Conservation (phyloP, 768 basidiomycete genomes). For the Hirschioporus abietinus region DNA sequence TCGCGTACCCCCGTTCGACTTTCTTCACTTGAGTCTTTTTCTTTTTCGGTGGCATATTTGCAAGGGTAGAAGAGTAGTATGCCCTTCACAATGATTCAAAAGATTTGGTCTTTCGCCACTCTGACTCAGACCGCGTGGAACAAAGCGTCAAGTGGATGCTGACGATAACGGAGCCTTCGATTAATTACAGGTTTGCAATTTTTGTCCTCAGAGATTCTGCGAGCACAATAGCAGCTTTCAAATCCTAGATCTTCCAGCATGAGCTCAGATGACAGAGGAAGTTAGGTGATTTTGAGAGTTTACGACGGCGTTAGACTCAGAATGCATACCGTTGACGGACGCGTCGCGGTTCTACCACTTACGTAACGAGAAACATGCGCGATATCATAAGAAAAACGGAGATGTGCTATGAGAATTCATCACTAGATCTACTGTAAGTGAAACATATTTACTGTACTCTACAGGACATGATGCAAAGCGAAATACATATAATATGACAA, state of each 20-base stretch:
- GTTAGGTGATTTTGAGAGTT: too few relatives aligned
- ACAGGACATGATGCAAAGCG: conserved; percentile 4
- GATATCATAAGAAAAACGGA: not conserved
- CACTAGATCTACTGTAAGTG: not conserved
- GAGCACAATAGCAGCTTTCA: not conserved
- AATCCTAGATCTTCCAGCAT: not conserved
- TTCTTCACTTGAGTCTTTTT: conserved; percentile 80
- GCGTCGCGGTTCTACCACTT: too few relatives aligned
- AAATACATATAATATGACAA: conserved; percentile 16
- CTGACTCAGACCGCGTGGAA: not conserved
- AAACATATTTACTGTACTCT: conserved; percentile 2
- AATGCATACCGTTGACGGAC: too few relatives aligned
- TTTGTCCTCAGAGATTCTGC: not conserved
- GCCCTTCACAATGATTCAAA: not conserved
- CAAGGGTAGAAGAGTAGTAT: not conserved
- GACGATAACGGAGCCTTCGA: not conserved
- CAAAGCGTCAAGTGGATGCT: not conserved
- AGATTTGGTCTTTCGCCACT: not conserved
- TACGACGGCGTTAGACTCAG: too few relatives aligned
- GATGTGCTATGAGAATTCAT: not conserved
- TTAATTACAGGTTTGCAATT: not conserved
- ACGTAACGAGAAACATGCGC: too few relatives aligned
- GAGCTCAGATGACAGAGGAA: not conserved
- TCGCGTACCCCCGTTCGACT: conserved; percentile 49
- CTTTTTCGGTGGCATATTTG: conserved; percentile 67